Evolutionary conservation across 176 grass and related monocot species (phyloP).

Genomic region (Lolium perenne): DNA sequence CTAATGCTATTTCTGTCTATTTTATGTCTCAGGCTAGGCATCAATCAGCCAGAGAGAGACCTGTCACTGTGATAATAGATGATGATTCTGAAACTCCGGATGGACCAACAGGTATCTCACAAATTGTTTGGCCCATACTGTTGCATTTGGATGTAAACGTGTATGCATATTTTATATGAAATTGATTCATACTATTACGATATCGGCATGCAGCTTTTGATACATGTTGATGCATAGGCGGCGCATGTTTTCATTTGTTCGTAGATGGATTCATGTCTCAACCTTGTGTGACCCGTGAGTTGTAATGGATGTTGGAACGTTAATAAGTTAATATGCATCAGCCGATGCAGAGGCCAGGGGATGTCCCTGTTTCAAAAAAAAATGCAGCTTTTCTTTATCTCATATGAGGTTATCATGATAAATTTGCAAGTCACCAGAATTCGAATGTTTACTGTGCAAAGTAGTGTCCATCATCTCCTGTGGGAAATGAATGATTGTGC

Average conservation of each 20-base stretch:
- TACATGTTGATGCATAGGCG: no score
- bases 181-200: not conserved
- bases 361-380: no score
- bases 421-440: not conserved
- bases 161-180: conserved; percentile 7
- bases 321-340: no score
- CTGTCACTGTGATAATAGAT: conserved; percentile 75
- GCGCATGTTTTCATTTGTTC: no score
- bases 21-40: conserved; percentile 55
- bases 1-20: not conserved
- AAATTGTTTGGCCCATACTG: conserved; percentile 15
- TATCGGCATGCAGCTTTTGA: not conserved
- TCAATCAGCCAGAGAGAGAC: conserved; percentile 30
- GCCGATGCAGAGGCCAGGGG: no score
- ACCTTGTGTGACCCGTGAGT: no score
- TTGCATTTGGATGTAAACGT: conserved; percentile 13
- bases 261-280: no score
- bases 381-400: not conserved
- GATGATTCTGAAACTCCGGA: conserved; percentile 71
- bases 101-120: conserved; percentile 61
- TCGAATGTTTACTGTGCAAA: not conserved
- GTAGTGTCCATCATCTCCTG: not conserved
- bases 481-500: not conserved
- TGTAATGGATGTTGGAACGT: no score
- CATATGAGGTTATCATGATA: conserved; percentile 21